Base-by-base conservation (phyloP, 768 basidiomycete genomes). In the Suillus hirtellus region DNA sequence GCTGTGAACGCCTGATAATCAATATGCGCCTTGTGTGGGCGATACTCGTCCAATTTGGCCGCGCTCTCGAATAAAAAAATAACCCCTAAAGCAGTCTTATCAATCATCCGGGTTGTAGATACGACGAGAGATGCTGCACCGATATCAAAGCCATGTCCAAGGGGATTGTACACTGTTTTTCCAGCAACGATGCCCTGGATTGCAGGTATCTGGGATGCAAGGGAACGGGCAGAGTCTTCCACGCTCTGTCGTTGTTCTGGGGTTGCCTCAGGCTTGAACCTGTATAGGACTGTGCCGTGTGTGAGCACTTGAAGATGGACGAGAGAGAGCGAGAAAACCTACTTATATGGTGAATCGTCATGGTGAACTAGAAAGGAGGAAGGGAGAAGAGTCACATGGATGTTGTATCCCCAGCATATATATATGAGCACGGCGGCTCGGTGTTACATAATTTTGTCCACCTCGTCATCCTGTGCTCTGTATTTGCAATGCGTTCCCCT, bases 11-110 rank as follows among this genome's bases (percentile, higher is more conserved):
- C 50, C 38, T 64, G 65, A 35, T 63, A 66, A 17, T 63, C 66
- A 1, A 10, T 40, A 49, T 72, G 69, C 21, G 66, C 64, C 56
- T 67, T 31, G 62, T 70, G 69, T 38, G 62, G 31, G 3, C 11
- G 1, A 43, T 73, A 73, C 0, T 37, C 54, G 10, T 63, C 50
- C 34, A 72, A 54, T 17, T 62, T 63, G 15, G 53, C 59, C 52
- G 63, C 62, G 40, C 67, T 63, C 34, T 73, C 56, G 42, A 73
- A 75, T 58, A 68, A n/a, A 24, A 74, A 66, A 42, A 73, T 65
- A 44, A 71, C 11, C 21, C 73, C 72, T 74, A 42, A 31, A 38
- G 19, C 21, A 38, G 34, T 12, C 56, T 44, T 14, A 34, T 43
- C 12, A 35, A 31, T 14, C 19, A 27, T 8, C 15, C 21, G 40